Evolutionary conservation across 2,329 filamentous ascomycete species (phyloP).

Genomic region (Colletotrichum graminicola): DNA sequence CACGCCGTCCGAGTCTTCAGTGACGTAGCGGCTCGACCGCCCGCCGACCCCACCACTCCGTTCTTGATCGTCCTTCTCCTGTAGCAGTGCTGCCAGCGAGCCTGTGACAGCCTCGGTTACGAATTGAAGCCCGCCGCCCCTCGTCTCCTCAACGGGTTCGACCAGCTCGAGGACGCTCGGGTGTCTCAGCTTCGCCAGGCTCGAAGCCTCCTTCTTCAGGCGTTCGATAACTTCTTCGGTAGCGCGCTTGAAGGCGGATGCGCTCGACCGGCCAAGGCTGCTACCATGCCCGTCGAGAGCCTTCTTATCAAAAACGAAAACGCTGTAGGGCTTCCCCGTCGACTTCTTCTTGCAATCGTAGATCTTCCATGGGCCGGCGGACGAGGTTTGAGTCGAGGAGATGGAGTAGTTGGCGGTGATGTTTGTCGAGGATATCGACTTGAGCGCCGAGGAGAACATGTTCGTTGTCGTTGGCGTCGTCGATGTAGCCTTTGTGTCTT

Average conservation of each 20-base stretch:
- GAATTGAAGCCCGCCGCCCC: constrained; percentile 93
- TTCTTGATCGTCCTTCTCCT: constrained; percentile 92
- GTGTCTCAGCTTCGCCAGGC: constrained; percentile 87
- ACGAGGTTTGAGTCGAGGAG: constrained; percentile 79
- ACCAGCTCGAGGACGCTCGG: constrained; percentile 92
- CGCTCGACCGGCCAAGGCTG: constrained; percentile 72
- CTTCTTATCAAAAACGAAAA: constrained; percentile 96
- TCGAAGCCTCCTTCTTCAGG: constrained; percentile 91
- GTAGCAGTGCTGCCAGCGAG: constrained; percentile 83
- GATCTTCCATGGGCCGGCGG: constrained; percentile 95
- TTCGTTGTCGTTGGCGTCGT: constrained; percentile 45
- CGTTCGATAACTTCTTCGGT: constrained; percentile 93
- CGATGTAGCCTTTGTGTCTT: constrained; percentile 41
- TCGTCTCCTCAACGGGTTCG: constrained; percentile 94
- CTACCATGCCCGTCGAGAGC: constrained; percentile 78
- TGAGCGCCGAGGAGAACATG: constrained; percentile 95
- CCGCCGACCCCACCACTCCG: constrained; percentile 75
- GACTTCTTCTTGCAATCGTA: constrained; percentile 98
- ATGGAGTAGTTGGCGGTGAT: constrained; percentile 93
- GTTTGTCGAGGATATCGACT: constrained; percentile 90
- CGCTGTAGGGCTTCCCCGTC: constrained; percentile 87
- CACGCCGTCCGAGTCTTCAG: constrained; percentile 81
- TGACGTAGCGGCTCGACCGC: constrained; percentile 81
- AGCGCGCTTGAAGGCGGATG: constrained; percentile 79
- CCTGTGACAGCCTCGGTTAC: constrained; percentile 92